Evolutionary conservation across 768 basidiomycete species (phyloP), one percentile per base, ranked within the genome.

Genomic region (Rossbeevera mucosa): DNA sequence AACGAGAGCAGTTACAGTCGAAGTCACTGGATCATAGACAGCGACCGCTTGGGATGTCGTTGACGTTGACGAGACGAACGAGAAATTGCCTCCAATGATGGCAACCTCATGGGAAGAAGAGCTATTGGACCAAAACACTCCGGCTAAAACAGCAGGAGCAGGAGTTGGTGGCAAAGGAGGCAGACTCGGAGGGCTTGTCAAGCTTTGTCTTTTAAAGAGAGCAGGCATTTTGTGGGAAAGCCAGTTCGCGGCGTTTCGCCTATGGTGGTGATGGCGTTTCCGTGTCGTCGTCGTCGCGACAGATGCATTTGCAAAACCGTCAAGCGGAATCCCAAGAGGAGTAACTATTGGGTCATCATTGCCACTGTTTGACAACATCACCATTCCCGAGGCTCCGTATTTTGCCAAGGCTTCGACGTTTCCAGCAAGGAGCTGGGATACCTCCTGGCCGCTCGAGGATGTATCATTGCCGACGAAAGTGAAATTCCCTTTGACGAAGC

Each of bases 1-100:
- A 18, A 71, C 63, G 16, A 94, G 73, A 1, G 81, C 76, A 29
- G 72, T 71, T 21, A 87, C 68, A 6, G 71, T 72, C 1, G 71
- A 74, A 4, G 78, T 70, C 6, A 70, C 62, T 3, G 78, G 68
- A 63, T 93, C 77, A 64, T 95, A 96, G 28, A 93, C 69, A 1
- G 81, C 90, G 20, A 95, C 64, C 26, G 78, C 82, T 55, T 78
- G 73, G 2, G 81, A 76, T 2, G 64, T 63, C 16, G 68, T 56
- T 2, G 75, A 71, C 4, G 75, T 70, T 7, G 68, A 64, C 33
- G 72, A 56, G 6, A 74, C 53, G 63, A 84, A 84, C 1, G 87
- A 80, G 66, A 97, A 99, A 67, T 94, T 93, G 30, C 95, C 95
- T 28, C 94, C 95, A 44, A 97, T 74, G 55, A 97, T 81, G 40